Percentiles rank a stretch among this genome's conserved stretches.
Conservation (phyloP, 2,329 filamentous ascomycete genomes). For the Cordyceps cateniannulata region DNA sequence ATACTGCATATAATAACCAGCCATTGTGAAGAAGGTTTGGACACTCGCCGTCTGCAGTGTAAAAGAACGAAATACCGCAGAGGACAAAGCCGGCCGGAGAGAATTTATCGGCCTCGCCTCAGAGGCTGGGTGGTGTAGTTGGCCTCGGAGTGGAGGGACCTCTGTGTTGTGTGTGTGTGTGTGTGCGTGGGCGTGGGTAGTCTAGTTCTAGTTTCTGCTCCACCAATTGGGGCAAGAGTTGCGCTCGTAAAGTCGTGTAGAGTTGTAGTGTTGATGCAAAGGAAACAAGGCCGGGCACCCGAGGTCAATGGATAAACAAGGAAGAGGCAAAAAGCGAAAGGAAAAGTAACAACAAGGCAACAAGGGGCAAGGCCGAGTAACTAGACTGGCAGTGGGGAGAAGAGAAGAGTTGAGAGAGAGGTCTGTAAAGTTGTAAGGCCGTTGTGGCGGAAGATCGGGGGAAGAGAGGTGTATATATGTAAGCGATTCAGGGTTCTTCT, state of each 20-base stretch:
- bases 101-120: slow-evolving; percentile 10
- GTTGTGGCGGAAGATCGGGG: slow-evolving; percentile 6
- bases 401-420: slow-evolving; percentile 15
- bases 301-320: neutral
- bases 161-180: neutral
- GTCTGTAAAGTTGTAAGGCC: neutral
- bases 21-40: slow-evolving; percentile 36
- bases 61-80: slow-evolving; percentile 3
- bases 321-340: slow-evolving; percentile 17
- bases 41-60: slow-evolving; percentile 3
- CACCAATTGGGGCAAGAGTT: slow-evolving; percentile 9
- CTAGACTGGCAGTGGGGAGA: slow-evolving; percentile 15
- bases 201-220: slow-evolving; percentile 9
- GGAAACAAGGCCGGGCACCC: neutral
- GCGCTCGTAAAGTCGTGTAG: neutral
- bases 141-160: neutral
- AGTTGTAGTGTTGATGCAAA: slow-evolving; percentile 4
- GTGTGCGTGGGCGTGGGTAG: slow-evolving; percentile 3
- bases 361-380: neutral
- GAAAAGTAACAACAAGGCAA: slow-evolving; percentile 19
- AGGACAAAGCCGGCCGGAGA: slow-evolving; percentile 4
- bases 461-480: slow-evolving; percentile 13
- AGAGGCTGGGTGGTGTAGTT: slow-evolving; percentile 2
- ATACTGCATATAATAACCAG: slow-evolving; percentile 66
- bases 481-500: slow-evolving; percentile 20